phyloP scores from a whole-genome alignment of 768 basidiomycete species.

The Serpula lacrymans region DNA sequence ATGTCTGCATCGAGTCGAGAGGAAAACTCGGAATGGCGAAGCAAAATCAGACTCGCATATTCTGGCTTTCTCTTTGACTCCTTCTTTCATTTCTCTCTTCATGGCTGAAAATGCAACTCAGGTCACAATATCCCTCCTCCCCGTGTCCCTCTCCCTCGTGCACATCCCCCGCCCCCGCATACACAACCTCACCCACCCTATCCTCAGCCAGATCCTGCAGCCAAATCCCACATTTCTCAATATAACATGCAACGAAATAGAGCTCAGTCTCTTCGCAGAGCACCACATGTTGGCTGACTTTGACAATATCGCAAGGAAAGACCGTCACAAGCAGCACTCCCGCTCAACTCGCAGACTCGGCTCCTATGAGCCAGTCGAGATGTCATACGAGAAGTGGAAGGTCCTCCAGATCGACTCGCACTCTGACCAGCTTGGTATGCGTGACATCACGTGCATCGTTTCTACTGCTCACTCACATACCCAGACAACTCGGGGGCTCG shows the following conservation, averaged over 20 bases:
- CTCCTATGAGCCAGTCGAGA: conserved; percentile 53
- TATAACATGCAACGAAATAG: conserved; percentile 75
- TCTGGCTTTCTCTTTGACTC: conserved; percentile 14
- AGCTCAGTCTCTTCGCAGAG: conserved; percentile 73
- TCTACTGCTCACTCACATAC: conserved; percentile 7
- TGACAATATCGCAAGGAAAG: conserved; percentile 55
- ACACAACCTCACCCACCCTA: conserved; percentile 49
- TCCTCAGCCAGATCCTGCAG: conserved; percentile 68
- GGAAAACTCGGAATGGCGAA: neutral
- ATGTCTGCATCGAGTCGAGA: conserved; percentile 1
- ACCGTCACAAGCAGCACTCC: conserved; percentile 45
- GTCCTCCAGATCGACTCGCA: conserved; percentile 82
- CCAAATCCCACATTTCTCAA: conserved; percentile 68
- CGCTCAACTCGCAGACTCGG: conserved; percentile 25
- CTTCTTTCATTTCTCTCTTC: conserved; percentile 6
- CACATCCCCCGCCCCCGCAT: conserved; percentile 74
- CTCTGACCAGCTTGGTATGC: conserved; percentile 62
- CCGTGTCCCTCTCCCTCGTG: conserved; percentile 67
- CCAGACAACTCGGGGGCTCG: conserved; percentile 68
- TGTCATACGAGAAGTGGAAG: conserved; percentile 72
- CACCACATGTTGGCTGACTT: conserved; percentile 55
- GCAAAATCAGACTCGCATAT: conserved; percentile 6
- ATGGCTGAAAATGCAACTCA: conserved; percentile 21
- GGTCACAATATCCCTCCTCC: conserved; percentile 68
- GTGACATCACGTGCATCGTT: conserved; percentile 6